These are phyloP conservation scores for Diutina siamensis DNA, from an alignment of 1,139 yeast species.

Conservation along the genomic window DNA sequence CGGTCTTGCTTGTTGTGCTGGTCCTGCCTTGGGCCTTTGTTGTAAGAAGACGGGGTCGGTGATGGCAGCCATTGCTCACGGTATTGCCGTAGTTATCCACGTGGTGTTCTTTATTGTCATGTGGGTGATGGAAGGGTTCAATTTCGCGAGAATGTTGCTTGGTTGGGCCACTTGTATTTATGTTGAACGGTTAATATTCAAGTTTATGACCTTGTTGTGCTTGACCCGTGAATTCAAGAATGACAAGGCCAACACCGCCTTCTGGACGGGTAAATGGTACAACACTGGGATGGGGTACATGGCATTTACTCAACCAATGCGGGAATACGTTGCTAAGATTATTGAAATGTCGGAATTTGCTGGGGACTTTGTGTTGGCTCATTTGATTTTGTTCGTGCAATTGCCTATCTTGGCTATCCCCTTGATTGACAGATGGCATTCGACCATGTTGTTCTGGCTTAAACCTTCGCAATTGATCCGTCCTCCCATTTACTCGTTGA, in stretches of 20 bases:
- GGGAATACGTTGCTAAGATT: slow-evolving; percentile 91
- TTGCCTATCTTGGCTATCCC: slow-evolving; percentile 82
- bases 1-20: slow-evolving; percentile 90
- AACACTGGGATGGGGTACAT: slow-evolving; percentile 89
- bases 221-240: slow-evolving; percentile 96
- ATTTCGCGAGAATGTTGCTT: slow-evolving; percentile 73
- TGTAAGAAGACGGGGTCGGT: slow-evolving; percentile 98
- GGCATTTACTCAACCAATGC: slow-evolving; percentile 92
- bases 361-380: slow-evolving; percentile 93
- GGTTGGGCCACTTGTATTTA: slow-evolving; percentile 82
- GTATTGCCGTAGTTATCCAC: slow-evolving; percentile 80
- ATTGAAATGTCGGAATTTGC: slow-evolving; percentile 94
- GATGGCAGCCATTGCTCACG: slow-evolving; percentile 95
- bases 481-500: slow-evolving; percentile 95
- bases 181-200: slow-evolving; percentile 80
- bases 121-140: slow-evolving; percentile 97
- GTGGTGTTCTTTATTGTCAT: slow-evolving; percentile 79
- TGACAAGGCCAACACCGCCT: slow-evolving; percentile 92
- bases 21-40: slow-evolving; percentile 88
- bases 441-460: slow-evolving; percentile 97
- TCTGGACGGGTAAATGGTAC: slow-evolving; percentile 99
- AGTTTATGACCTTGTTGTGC: slow-evolving; percentile 65
- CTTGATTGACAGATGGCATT: slow-evolving; percentile 93
- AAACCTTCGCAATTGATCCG: slow-evolving; percentile 96
- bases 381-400: slow-evolving; percentile 75